Base-by-base conservation (phyloP, 192 early-diverging fungal species). In the Coemansia sp. region DNA sequence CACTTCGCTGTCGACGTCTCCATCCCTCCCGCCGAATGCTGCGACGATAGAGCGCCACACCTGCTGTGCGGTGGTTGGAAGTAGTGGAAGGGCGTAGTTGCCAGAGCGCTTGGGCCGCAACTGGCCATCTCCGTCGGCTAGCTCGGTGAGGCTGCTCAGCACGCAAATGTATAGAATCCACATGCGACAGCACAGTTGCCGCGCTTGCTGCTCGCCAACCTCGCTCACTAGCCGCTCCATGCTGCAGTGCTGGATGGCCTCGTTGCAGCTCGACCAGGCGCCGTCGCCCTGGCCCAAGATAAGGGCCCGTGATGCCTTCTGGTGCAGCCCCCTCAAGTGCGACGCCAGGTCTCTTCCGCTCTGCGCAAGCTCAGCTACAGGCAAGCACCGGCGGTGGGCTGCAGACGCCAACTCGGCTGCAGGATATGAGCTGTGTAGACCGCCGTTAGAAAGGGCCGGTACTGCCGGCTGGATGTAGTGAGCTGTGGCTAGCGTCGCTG, bases 101-200 rank as follows among this genome's bases (percentile, higher is more conserved):
- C 12, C 61, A 6, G 47, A 50, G 27, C 40, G 62, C 52, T 72
- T 79, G 11, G 47, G n/a, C 36, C 64, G 73, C 53, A 83, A 40
- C 49, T 60, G 41, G 8, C 76, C 76, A 41, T 79, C 81, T 33
- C 72, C 70, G 33, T 78, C 81, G 2, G 75, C 68, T 15, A 77
- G 40, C 31, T 82, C 80, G 0, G 80, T 60, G 39, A 83, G 47
- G 55, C 76, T 83, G 77, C 81, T 83, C 43, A 83, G 66, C 40
- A 79, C 77, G 67, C 81, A 83, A 24, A 83, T 83, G 41, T 83
- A 75, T 43, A 83, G 77, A 15, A 79, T 83, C 81, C 81, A 83
- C 62, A 79, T 67, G 7, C 81, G 81, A 20, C 76, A 78, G 66
- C 81, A 79, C 65, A 83, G 68, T 70, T 83, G 81, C 15, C 74